phyloP scores from a whole-genome alignment of 163 green algal species.

The Scenedesmus sp. region DNA sequence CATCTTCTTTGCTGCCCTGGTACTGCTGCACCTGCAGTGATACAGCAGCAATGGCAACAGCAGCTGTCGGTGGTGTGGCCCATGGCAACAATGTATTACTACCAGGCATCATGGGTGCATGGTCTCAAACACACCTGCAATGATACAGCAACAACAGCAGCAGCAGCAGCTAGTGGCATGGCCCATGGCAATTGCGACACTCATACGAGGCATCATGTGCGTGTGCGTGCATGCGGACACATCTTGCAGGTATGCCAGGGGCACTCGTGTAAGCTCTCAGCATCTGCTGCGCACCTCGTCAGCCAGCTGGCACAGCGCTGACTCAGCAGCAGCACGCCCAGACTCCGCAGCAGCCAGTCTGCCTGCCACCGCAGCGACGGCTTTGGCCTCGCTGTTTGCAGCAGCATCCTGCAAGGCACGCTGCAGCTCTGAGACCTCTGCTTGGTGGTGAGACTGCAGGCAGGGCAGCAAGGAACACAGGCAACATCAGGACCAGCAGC shows the following conservation, averaged over 20 bases:
- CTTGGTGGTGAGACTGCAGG: not conserved
- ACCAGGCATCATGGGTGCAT: too few relatives aligned
- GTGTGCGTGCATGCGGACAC: too few relatives aligned
- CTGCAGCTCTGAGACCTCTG: not conserved
- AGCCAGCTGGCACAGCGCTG: constrained; percentile 17
- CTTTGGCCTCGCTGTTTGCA: not conserved
- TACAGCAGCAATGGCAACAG: not conserved
- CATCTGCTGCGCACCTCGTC: not conserved
- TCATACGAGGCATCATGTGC: too few relatives aligned
- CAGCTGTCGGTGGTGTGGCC: not conserved
- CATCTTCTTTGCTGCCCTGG: not conserved
- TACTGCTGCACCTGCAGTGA: not conserved
- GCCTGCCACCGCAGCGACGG: constrained; percentile 2
- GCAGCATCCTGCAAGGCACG: not conserved
- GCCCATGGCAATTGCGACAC: too few relatives aligned
- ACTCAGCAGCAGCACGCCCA: constrained; percentile 9
- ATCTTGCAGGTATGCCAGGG: too few relatives aligned
- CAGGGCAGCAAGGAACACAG: not conserved
- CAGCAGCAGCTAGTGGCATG: too few relatives aligned
- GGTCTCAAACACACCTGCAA: too few relatives aligned
- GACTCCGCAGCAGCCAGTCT: constrained; percentile 13
- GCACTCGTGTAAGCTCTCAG: too few relatives aligned
- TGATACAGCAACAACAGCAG: too few relatives aligned
- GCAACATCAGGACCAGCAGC: not conserved
- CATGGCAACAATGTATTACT: not conserved